A percentile compares a stretch with the other conserved stretches of the same genome.
Evolutionary conservation across 2,329 filamentous ascomycete species (phyloP).

Genomic region (Drechslera avenae): DNA sequence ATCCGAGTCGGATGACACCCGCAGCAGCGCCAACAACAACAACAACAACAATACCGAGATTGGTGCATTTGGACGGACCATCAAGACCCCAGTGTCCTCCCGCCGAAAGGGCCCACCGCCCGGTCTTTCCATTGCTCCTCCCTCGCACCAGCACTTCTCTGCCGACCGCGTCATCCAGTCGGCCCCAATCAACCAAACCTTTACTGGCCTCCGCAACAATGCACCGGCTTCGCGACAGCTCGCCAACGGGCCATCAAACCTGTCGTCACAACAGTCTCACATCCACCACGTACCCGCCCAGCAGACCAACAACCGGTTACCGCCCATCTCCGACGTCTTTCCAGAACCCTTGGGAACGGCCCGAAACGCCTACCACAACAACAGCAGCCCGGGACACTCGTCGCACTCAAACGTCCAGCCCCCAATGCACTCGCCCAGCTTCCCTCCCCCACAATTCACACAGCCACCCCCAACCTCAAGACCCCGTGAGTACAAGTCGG

Average conservation of each 20-base stretch:
- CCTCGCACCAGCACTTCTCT: constrained; percentile 88
- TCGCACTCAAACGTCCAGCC: constrained; percentile 68
- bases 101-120: constrained; percentile 80
- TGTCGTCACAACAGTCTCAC: constrained; percentile 82
- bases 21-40: too few species aligned
- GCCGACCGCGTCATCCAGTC: constrained; percentile 96
- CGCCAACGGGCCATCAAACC: constrained; percentile 78
- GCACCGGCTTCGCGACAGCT: constrained; percentile 74
- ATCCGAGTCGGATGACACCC: constrained; percentile 35
- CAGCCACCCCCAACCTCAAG: constrained; percentile 61
- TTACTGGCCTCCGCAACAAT: constrained; percentile 77
- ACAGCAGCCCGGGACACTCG: constrained; percentile 68
- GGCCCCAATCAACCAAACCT: constrained; percentile 90
- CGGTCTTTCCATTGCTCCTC: constrained; percentile 91
- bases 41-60: constrained; percentile 46
- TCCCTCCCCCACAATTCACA: constrained; percentile 60
- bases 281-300: constrained; percentile 88
- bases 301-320: constrained; percentile 89
- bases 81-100: constrained; percentile 74
- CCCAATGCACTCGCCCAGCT: constrained; percentile 77
- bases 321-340: constrained; percentile 94
- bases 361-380: constrained; percentile 60
- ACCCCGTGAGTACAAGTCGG: constrained; percentile 87
- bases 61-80: constrained; percentile 51
- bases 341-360: constrained; percentile 70